These are phyloP conservation scores for Colletotrichum salicis DNA, from an alignment of 2,329 filamentous ascomycete genomes.

Conservation along the genomic window DNA sequence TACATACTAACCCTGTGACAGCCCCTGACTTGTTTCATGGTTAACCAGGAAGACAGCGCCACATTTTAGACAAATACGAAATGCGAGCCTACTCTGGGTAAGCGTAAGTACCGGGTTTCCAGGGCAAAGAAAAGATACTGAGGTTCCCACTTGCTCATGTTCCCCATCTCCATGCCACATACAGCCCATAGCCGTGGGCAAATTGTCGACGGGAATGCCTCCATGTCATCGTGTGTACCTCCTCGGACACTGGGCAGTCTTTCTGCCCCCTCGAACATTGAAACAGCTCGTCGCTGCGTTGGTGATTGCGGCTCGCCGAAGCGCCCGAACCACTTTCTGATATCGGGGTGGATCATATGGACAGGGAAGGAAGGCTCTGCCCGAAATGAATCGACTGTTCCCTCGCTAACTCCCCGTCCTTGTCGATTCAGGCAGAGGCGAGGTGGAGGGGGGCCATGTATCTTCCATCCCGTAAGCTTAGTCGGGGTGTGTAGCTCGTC, in stretches of 20 bases:
- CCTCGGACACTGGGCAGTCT: conserved; percentile 4
- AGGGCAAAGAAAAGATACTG: neutral
- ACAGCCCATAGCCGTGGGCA: neutral
- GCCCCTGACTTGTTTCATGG: conserved; percentile 30
- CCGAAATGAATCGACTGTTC: conserved; percentile 30
- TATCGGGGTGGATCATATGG: conserved; percentile 28
- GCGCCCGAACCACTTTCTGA: conserved; percentile 13
- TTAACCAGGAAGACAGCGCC: conserved; percentile 8
- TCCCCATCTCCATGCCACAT: neutral
- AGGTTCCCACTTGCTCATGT: neutral
- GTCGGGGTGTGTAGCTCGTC: neutral
- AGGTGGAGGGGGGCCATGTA: neutral
- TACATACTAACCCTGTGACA: neutral
- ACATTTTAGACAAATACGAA: conserved; percentile 29
- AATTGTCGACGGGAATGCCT: neutral
- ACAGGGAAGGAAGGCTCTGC: conserved; percentile 15
- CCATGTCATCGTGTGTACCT: neutral
- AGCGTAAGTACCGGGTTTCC: neutral
- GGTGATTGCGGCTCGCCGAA: conserved; percentile 21
- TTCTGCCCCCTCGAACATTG: neutral
- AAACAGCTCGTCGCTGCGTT: neutral
- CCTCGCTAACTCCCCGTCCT: neutral
- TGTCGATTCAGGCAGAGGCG: neutral
- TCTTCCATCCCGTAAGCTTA: neutral
- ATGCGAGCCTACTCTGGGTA: neutral